These are phyloP conservation scores for Phytophthora citricola DNA, from an alignment of 352 stramenopile genomes.

Conservation along the genomic window DNA sequence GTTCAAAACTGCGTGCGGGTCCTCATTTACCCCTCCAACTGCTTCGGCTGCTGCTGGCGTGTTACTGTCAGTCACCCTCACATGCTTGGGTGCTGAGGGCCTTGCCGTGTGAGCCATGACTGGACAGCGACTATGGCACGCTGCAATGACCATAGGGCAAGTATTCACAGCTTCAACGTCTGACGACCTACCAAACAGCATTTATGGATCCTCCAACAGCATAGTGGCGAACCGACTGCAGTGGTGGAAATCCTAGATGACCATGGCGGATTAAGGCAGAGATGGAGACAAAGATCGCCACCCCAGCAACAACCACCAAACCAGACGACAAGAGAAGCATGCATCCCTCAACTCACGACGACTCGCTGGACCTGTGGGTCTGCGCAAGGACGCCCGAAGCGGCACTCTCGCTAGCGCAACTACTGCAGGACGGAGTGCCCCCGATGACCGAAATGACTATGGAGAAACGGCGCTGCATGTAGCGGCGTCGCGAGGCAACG, in stretches of 20 bases:
- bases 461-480: slow-evolving; percentile 83
- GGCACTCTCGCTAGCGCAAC: slow-evolving; percentile 10
- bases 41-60: not conserved
- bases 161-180: slow-evolving; percentile 21
- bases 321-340: slow-evolving; percentile 15
- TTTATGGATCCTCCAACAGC: not conserved
- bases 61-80: not conserved
- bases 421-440: slow-evolving; percentile 41
- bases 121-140: not conserved
- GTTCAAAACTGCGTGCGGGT: not conserved
- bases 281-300: slow-evolving; percentile 12
- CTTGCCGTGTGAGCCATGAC: not conserved
- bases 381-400: slow-evolving; percentile 23
- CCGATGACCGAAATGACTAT: slow-evolving; percentile 71
- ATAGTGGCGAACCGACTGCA: not conserved
- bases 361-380: slow-evolving; percentile 36
- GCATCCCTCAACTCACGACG: slow-evolving; percentile 7
- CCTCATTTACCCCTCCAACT: too few species aligned
- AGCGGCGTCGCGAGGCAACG: slow-evolving; percentile 59
- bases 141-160: not conserved
- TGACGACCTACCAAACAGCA: not conserved
- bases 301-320: slow-evolving; percentile 9
- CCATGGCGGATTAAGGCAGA: slow-evolving; percentile 20
- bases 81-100: slow-evolving; percentile 8
- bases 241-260: slow-evolving; percentile 25